Base-by-base conservation (phyloP, 176 grass and related monocot species). In the Canna indica region DNA sequence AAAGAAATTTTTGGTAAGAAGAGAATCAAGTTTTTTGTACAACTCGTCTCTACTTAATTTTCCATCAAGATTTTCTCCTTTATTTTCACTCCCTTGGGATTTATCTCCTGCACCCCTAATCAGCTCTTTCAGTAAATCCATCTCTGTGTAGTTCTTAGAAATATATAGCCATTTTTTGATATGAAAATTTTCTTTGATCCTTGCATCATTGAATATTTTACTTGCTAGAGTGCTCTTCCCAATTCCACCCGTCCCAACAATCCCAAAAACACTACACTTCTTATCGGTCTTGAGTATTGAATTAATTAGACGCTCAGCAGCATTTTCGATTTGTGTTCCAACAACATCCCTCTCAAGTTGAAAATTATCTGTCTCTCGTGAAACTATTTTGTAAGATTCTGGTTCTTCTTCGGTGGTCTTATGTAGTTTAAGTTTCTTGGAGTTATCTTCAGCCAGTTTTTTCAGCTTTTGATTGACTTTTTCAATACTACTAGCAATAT, bases 191-290 rank as follows among this genome's bases (percentile, higher is more conserved):
- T 82, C 73, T 0, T 59, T 53, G 31, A 91, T 84, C 59, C 74
- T 86, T 35, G 81, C 83, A 4, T 91, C 65, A 22, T 82, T 48
- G 50, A 78, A 96, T 78, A 96, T 81, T 76, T 60, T 83, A 62
- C 69, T 73, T 46, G 85, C 88, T 82, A 96, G 81, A 0, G 78
- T 88, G 0, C 85, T 91, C 86, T 96, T 96, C 47, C 88, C 91
- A 2, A 96, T 86, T 36, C 85, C 91, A 47, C 72, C 81, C 0
- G 71, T 76, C 2, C 91, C 91, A 26, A 86, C 70, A 44, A n/a
- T n/a, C n/a, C n/a, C n/a, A n/a, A n/a, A n/a, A n/a, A n/a, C n/a
- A n/a, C n/a, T n/a, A n/a, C n/a, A 96, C 70, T 88, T 88, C 69
- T 91, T 88, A 70, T 91, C 84, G 41, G 77, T 85, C 47, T 83